A percentile compares a stretch with the other conserved stretches of the same genome.
These are phyloP conservation scores for Rhizophagus sp. DNA, from an alignment of 192 early-diverging fungal species.

Conservation along the genomic window DNA sequence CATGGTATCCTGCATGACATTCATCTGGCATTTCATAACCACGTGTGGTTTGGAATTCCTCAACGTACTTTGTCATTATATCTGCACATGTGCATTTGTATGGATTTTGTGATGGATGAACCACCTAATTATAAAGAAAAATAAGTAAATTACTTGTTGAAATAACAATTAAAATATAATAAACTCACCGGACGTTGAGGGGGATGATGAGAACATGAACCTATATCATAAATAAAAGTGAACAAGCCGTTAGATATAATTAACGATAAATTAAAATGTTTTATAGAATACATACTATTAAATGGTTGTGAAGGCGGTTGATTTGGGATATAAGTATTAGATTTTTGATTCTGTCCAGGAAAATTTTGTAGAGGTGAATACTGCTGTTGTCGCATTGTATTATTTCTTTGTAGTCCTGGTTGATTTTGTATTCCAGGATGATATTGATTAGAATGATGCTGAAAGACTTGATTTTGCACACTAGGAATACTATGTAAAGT, in stretches of 20 bases:
- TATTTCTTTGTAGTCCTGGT: too few species aligned
- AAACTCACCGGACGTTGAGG: not conserved
- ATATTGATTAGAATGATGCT: not conserved
- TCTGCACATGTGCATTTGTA: not conserved
- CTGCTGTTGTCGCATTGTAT: not conserved
- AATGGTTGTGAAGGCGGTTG: too few species aligned
- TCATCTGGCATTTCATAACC: not conserved
- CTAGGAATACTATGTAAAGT: too few species aligned
- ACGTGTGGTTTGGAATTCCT: not conserved
- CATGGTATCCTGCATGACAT: conserved; percentile 8
- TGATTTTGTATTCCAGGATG: too few species aligned
- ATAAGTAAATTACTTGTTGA: not conserved
- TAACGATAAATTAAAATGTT: too few species aligned
- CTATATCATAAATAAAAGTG: too few species aligned
- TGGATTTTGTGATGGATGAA: not conserved
- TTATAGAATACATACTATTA: too few species aligned
- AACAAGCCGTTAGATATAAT: too few species aligned
- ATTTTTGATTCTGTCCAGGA: too few species aligned
- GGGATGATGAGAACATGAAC: too few species aligned
- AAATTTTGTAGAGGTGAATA: not conserved
- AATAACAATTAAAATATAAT: not conserved
- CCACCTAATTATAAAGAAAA: not conserved
- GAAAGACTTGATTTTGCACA: not conserved
- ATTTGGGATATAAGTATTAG: too few species aligned
- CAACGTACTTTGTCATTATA: not conserved